Percentiles rank a stretch among this genome's conserved stretches.
phyloP scores from a whole-genome alignment of 371 early-diverging fungal species.

The Syncephalis fuscata region DNA sequence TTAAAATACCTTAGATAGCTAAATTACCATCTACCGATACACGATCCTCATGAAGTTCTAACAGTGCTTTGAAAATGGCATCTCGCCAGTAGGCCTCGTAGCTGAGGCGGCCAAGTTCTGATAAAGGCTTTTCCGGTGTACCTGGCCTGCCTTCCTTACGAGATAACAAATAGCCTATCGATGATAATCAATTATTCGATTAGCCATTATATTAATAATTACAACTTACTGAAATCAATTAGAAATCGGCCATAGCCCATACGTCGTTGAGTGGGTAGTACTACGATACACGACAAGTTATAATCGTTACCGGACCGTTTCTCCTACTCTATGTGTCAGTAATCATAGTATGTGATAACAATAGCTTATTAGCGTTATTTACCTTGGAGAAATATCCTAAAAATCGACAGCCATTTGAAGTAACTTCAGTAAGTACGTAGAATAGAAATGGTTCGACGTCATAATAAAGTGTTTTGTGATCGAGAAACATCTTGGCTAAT shows the following conservation, averaged over 20 bases:
- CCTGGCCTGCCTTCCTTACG: slow-evolving; percentile 80
- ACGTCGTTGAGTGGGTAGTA: slow-evolving; percentile 91
- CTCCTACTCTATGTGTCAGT: slow-evolving; percentile 34
- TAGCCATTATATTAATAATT: not conserved
- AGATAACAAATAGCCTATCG: slow-evolving; percentile 69
- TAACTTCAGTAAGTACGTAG: slow-evolving; percentile 78
- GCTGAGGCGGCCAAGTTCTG: slow-evolving; percentile 90
- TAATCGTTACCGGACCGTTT: slow-evolving; percentile 81
- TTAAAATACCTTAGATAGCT: no score
- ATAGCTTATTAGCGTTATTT: slow-evolving; percentile 4
- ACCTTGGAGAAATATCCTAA: slow-evolving; percentile 99
- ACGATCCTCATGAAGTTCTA: slow-evolving; percentile 1
- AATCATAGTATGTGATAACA: not conserved
- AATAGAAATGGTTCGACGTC: slow-evolving; percentile 99
- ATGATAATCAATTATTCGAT: not conserved
- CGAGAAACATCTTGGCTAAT: slow-evolving; percentile 96
- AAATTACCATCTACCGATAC: no score
- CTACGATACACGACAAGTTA: slow-evolving; percentile 97
- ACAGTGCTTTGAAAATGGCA: slow-evolving; percentile 12
- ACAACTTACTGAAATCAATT: slow-evolving; percentile 79
- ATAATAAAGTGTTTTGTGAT: slow-evolving; percentile 98
- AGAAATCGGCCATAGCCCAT: slow-evolving; percentile 97
- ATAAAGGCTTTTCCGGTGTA: slow-evolving; percentile 97
- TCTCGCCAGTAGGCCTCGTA: slow-evolving; percentile 81
- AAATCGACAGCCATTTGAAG: slow-evolving; percentile 70